Base-by-base conservation (phyloP, 192 early-diverging fungal species). In the Geosiphon pyriformis region DNA sequence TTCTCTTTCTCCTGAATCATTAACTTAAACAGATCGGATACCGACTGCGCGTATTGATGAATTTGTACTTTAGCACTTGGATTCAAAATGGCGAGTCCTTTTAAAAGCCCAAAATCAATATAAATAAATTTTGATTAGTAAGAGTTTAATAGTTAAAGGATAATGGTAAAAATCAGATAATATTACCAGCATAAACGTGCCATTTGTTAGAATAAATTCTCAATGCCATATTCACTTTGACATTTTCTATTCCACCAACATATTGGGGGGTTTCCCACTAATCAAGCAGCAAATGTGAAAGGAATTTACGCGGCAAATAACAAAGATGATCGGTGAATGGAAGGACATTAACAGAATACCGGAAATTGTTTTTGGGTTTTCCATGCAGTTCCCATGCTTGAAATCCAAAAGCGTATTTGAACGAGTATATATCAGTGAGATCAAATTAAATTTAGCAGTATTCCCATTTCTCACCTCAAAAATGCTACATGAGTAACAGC, bases 401-500 rank as follows among this genome's bases (percentile, higher is more conserved):
- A 42, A 42, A 42, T 42, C 37, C 6, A 10, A 42, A 42, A 42
- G 7, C 6, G 15, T 42, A 42, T 42, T 42, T 42, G 18, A 72
- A 20, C 4, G 10, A 27, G 49, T n/a, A 51, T 8, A 51, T 27
- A 25, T 30, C 3, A 20, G n/a, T 52, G 1, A 12, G 18, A 11
- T 6, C 65, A n/a, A 22, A 11, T 69, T 69, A n/a, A 37, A 27
- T 47, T 20, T 30, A 64, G 11, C 0, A 12, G 25, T 1, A n/a
- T 17, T 10, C 30, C 20, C 7, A 30, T 31, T 7, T 31, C 26
- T 56, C 68, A 85, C 83, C 83, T 89, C 59, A 98, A 74, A 70
- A 96, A 98, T 27, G 95, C 92, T 64, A 95, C 76, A 71, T 98
- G 96, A 8, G 96, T 98, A 29, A 92, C 92, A 3, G 95, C 96